A percentile compares a stretch with the other conserved stretches of the same genome.
These are phyloP conservation scores for Abrus precatorius DNA, from an alignment of 306 rosid genomes.

Conservation along the genomic window DNA sequence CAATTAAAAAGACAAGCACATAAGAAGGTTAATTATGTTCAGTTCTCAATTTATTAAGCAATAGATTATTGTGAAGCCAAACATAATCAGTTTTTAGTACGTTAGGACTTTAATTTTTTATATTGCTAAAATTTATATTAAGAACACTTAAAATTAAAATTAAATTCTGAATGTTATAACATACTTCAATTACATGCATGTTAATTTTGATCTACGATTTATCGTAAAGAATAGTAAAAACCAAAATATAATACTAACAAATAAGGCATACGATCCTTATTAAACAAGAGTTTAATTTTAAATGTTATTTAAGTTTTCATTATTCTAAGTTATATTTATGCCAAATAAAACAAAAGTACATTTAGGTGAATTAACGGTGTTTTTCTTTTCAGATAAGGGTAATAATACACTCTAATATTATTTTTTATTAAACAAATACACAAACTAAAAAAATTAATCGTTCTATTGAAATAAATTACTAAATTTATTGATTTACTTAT, in stretches of 20 bases:
- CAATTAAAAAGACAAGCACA: constrained; percentile 30
- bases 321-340: neutral
- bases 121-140: neutral
- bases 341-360: too few species aligned
- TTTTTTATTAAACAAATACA: too few species aligned
- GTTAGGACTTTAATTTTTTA: neutral
- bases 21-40: constrained; percentile 20
- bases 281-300: neutral
- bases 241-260: neutral
- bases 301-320: neutral
- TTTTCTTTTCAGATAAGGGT: too few species aligned
- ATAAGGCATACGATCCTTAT: neutral
- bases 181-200: neutral
- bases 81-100: neutral
- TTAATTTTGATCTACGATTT: neutral
- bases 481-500: too few species aligned
- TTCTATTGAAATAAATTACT: too few species aligned
- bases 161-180: constrained; percentile 9
- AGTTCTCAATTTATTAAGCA: neutral
- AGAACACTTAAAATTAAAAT: neutral
- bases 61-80: neutral
- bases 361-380: too few species aligned
- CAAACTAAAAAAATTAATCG: too few species aligned
- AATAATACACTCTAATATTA: too few species aligned
- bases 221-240: neutral